Base-by-base conservation (phyloP, 768 basidiomycete species). In the Kwoniella newhampshirensis region DNA sequence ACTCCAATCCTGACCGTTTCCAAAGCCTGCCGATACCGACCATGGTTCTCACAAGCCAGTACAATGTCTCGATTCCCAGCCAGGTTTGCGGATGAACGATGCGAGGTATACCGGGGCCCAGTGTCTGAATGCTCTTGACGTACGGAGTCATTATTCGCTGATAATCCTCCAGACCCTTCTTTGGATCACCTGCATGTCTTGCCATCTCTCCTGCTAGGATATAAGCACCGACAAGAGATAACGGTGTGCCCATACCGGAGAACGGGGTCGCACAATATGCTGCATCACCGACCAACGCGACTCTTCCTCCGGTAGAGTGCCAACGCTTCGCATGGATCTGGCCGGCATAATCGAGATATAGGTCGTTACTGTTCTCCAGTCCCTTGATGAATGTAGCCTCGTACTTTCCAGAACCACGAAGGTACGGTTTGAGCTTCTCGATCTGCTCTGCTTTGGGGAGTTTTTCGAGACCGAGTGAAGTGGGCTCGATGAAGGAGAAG, bases 181-280 rank as follows among this genome's bases (percentile, higher is more conserved):
- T 53, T 0, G 30, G 28, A 25, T 53, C 42, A 18, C 47, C 21
- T 1, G 15, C 8, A 21, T 55, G 43, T 46, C 40, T 51, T 2
- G 57, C 49, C 21, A 58, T 1, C 42, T 70, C 69, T 15, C 63
- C 64, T 9, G 58, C 64, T 18, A 71, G 61, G 36, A 71, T 43
- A 55, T 67, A 70, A 1, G 57, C 63, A 13, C 67, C 69, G 4
- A 53, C 32, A 21, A 73, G 23, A 15, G 69, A 59, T 18, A 67
- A 42, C 1, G 60, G 40, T 7, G 67, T 65, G 0, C 71, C 71
- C 54, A 58, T 60, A 17, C 71, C 71, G 8, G 60, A 58, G 30
- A 73, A 23, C 0, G 71, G 67, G 1, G 69, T 59, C 2, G 64
- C 59, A 41, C 59, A 60, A 45, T 54, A 63, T 6, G 62, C 71